Percentiles rank a stretch among this genome's conserved stretches.
Evolutionary conservation across 352 stramenopile species (phyloP).

Genomic region (Phytopythium kandeliae): DNA sequence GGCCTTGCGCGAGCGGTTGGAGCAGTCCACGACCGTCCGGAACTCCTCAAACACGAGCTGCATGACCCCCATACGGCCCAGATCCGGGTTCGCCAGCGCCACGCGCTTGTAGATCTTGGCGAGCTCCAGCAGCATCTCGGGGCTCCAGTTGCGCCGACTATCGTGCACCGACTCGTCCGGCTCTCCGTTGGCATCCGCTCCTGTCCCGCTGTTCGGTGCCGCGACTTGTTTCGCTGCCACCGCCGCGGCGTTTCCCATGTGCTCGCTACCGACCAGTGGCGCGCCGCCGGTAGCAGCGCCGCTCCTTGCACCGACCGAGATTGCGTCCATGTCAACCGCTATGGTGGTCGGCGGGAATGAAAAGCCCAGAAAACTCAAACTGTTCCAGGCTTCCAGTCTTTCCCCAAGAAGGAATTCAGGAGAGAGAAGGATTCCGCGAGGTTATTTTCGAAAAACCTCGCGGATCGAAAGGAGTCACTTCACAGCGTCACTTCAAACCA

Average conservation of each 20-base stretch:
- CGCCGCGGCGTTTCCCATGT: background rate
- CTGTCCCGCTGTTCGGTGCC: background rate
- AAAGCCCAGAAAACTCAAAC: slow-evolving; percentile 1
- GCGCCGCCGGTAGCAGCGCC: background rate
- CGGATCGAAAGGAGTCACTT: no score
- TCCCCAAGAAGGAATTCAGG: background rate
- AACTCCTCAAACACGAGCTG: slow-evolving; percentile 52
- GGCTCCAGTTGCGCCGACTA: slow-evolving; percentile 44
- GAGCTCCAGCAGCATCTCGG: slow-evolving; percentile 45
- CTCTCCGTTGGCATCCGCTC: slow-evolving; percentile 14
- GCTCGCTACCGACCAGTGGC: background rate
- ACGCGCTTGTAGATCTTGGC: slow-evolving; percentile 48
- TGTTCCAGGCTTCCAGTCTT: background rate
- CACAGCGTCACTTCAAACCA: background rate
- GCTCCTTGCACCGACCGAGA: background rate
- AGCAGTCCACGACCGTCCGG: slow-evolving; percentile 30
- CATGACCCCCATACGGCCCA: slow-evolving; percentile 33
- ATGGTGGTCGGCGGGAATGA: background rate
- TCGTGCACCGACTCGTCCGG: slow-evolving; percentile 32
- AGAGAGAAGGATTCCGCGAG: background rate
- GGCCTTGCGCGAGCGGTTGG: slow-evolving; percentile 43
- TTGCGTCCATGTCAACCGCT: background rate
- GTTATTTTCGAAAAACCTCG: no score
- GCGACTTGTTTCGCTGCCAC: no score
- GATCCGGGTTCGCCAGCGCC: slow-evolving; percentile 25